These are phyloP conservation scores for Phyllostachys edulis DNA, from an alignment of 176 grass and related monocot species.

Conservation along the genomic window DNA sequence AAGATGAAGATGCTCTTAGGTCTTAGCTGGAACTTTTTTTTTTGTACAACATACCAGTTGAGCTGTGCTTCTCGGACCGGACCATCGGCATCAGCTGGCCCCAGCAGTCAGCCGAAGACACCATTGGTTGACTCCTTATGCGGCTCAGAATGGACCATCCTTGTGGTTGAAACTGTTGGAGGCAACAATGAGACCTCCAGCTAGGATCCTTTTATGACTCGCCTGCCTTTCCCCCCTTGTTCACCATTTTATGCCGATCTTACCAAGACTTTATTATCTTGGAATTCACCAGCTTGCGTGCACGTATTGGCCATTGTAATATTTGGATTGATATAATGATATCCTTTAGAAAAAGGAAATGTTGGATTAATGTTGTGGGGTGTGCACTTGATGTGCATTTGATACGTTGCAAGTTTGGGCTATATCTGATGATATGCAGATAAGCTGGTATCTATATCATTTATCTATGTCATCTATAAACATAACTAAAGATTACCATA, in stretches of 20 bases:
- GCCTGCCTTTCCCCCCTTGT: not conserved
- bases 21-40: not conserved
- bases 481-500: no score
- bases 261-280: slow-evolving; percentile 1
- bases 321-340: not conserved
- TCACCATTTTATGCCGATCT: not conserved
- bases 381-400: not conserved
- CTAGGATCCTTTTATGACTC: not conserved
- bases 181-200: not conserved
- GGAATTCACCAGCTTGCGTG: slow-evolving; percentile 7
- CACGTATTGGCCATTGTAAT: slow-evolving; percentile 27
- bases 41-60: not conserved
- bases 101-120: slow-evolving; percentile 23
- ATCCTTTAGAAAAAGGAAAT: not conserved
- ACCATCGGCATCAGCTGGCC: slow-evolving; percentile 1
- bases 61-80: slow-evolving; percentile 24
- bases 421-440: no score
- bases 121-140: not conserved
- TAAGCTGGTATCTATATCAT: no score
- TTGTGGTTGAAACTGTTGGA: not conserved
- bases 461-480: no score
- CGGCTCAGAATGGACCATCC: not conserved
- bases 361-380: not conserved
- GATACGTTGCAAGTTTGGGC: no score
- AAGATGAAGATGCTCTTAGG: no score